phyloP scores from a whole-genome alignment of 1,284 basidiomycete species.

The Cutaneotrichosporon arboriforme region DNA sequence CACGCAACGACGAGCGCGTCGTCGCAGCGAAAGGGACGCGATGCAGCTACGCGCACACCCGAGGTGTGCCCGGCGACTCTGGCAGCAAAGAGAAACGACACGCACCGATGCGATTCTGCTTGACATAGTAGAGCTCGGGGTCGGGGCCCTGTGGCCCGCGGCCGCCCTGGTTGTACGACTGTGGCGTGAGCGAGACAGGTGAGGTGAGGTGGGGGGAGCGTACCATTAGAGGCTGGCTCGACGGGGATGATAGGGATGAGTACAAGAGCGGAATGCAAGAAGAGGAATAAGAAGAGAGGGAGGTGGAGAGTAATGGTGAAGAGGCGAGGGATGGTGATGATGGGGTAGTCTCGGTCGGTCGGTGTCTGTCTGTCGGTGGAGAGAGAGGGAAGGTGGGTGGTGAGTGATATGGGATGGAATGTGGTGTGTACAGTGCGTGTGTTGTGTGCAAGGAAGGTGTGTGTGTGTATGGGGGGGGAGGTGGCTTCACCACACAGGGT shows the following conservation, averaged over 20 bases:
- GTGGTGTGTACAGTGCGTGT: not conserved
- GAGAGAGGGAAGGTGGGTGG: not conserved
- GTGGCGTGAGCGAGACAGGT: not conserved
- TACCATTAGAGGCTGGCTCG: not conserved
- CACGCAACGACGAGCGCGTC: too few species aligned
- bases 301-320: not conserved
- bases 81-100: conserved; percentile 14
- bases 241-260: not conserved
- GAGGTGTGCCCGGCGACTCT: too few species aligned
- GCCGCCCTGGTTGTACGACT: conserved; percentile 12
- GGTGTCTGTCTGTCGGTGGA: too few species aligned
- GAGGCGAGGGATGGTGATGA: not conserved
- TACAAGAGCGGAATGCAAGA: not conserved
- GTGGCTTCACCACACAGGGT: too few species aligned
- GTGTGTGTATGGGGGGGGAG: not conserved
- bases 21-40: too few species aligned
- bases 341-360: not conserved
- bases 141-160: conserved; percentile 50
- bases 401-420: not conserved
- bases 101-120: conserved; percentile 90
- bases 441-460: too few species aligned
- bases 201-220: not conserved
- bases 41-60: too few species aligned
- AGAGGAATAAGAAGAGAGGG: not conserved
- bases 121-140: conserved; percentile 91